A percentile compares a stretch with the other conserved stretches of the same genome.
Conservation (phyloP, 352 stramenopile species). For the Globisporangium barbulae region DNA sequence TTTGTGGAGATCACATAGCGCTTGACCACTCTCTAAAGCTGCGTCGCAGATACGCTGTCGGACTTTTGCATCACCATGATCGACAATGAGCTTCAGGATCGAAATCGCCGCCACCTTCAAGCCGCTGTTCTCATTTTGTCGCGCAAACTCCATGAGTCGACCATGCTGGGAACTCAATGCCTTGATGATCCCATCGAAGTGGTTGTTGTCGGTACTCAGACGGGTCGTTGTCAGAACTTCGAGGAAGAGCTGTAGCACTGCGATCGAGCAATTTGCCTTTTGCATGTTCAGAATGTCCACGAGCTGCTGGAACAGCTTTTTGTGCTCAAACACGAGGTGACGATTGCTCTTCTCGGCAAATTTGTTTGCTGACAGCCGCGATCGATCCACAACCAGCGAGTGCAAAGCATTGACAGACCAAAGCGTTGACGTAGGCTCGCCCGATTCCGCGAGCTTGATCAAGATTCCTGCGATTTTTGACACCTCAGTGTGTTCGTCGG, state of each 20-base stretch:
- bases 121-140: conserved; percentile 47
- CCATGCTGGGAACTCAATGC: conserved; percentile 46
- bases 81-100: conserved; percentile 67
- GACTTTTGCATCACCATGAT: conserved; percentile 57
- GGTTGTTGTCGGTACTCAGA: conserved; percentile 64
- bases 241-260: conserved; percentile 57
- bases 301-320: conserved; percentile 57
- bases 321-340: conserved; percentile 56
- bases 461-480: conserved; percentile 37
- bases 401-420: conserved; percentile 65
- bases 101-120: conserved; percentile 55
- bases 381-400: conserved; percentile 56
- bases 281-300: conserved; percentile 46
- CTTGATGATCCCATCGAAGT: conserved; percentile 75
- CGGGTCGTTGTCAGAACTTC: conserved; percentile 62
- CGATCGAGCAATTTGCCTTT: conserved; percentile 49
- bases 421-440: conserved; percentile 45
- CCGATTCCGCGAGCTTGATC: conserved; percentile 45
- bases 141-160: conserved; percentile 47
- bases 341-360: conserved; percentile 55
- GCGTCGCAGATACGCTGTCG: conserved; percentile 67
- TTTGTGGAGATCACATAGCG: conserved; percentile 53
- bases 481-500: conserved; percentile 42
- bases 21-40: conserved; percentile 62
- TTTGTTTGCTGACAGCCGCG: conserved; percentile 32